Evolutionary conservation across 768 basidiomycete species (phyloP), one percentile per base, ranked within the genome.

Genomic region (Pleurotus citrinopileatus): DNA sequence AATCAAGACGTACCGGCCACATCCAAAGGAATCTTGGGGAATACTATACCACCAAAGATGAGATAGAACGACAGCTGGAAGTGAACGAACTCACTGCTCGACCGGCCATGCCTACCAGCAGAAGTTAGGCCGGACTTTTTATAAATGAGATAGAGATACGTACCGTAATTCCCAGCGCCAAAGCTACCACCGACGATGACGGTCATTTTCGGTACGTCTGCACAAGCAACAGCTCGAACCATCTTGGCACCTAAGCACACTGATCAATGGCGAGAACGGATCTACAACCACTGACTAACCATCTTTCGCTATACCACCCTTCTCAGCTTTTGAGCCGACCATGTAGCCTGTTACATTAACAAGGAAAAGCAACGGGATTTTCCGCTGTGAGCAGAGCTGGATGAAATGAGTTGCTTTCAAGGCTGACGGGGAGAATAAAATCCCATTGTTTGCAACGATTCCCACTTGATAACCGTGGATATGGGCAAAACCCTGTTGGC

Each of bases 261-360:
- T 27, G 10, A 45, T 54, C 13, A 28, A 12, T 38, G 2, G 51
- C 38, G 6, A 27, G 22, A 2, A 28, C 50, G 40, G 23, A 34
- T 15, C 12, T 17, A 19, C 17, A 42, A 19, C 27, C 27, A n/a
- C 43, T 38, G 53, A 59, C 67, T 54, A 54, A 73, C 91, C 91
- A 64, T 97, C 93, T 70, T 95, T 95, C 3, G 94, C 94, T 59
- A 98, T 98, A 0, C 94, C 94, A 2, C 92, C 94, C 61, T 81
- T 82, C 71, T 98, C 94, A 17, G 95, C 95, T 59, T 94, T 95
- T 3, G 91, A 94, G 4, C 94, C 94, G 3, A 98, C 94, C 94
- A 97, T 98, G 63, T 97, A 98, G 10, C 91, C 87, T 2, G 92
- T 92, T n/a, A 97, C 91, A 63, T 98, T 98, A 42, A 96, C 94